Evolutionary conservation across 2,329 filamentous ascomycete species (phyloP).

Genomic region (Coniochaeta hoffmannii): DNA sequence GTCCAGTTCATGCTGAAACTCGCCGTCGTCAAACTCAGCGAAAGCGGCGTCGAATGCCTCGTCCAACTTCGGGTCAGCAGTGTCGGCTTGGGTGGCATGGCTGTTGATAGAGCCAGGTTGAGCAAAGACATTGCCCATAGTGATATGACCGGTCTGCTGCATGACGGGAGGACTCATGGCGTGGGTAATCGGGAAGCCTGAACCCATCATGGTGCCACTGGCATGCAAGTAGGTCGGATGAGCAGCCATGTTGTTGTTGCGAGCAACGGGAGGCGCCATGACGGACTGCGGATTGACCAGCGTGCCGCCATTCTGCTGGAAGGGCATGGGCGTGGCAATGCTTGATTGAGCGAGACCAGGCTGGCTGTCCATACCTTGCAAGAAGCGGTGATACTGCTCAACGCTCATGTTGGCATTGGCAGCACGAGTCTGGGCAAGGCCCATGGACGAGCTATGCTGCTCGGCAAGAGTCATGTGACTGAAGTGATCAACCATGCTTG

Average conservation of each 20-base stretch:
- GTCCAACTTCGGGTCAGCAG: conserved; percentile 6
- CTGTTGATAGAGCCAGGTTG: conserved; percentile 1
- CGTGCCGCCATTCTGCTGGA: not conserved
- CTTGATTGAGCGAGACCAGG: not conserved
- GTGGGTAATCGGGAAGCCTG: not conserved
- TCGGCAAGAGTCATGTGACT: not conserved
- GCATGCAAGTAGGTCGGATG: not conserved
- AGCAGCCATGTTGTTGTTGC: not conserved
- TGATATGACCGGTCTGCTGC: not conserved
- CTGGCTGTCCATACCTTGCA: not conserved
- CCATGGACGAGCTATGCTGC: not conserved
- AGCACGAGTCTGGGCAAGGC: not conserved
- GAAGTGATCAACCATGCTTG: not conserved
- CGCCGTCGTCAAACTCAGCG: conserved; percentile 17
- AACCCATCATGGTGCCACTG: not conserved
- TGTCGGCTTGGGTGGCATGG: not conserved
- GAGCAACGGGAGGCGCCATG: not conserved
- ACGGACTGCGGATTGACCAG: not conserved
- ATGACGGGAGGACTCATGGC: not conserved
- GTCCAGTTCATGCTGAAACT: conserved; percentile 18
- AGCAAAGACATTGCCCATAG: not conserved
- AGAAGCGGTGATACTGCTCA: not conserved
- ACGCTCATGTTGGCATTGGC: conserved; percentile 5
- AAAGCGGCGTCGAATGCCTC: conserved; percentile 20
- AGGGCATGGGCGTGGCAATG: not conserved